Evolutionary conservation across 192 early-diverging fungal species (phyloP).

Genomic region (Oehlia diaphana): DNA sequence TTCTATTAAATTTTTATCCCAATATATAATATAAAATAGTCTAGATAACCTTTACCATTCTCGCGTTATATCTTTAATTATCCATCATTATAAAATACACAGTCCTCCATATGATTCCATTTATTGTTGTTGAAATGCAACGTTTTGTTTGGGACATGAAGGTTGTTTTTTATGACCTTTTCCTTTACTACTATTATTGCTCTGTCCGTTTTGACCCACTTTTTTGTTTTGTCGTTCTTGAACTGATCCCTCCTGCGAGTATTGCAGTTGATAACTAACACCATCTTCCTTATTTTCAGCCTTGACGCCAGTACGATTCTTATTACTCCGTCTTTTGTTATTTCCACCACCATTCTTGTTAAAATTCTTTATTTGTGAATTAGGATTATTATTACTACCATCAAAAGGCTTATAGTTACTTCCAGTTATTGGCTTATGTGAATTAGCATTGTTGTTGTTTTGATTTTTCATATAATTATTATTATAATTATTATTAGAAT

Average conservation of each 20-base stretch:
- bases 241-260: background rate
- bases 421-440: slow-evolving; percentile 24
- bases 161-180: background rate
- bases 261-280: background rate
- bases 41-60: background rate
- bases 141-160: background rate
- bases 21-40: background rate
- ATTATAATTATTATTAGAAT: background rate
- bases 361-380: background rate
- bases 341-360: background rate
- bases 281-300: background rate
- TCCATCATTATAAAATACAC: background rate
- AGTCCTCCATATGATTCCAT: background rate
- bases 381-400: background rate
- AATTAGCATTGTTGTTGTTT: background rate
- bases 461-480: background rate
- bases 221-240: background rate
- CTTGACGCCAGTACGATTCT: background rate
- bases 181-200: background rate
- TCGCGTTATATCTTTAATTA: background rate
- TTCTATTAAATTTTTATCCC: background rate
- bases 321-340: background rate
- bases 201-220: background rate
- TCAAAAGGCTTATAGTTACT: background rate
- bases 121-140: slow-evolving; percentile 3